phyloP scores from a whole-genome alignment of 2,329 filamentous ascomycete genomes.

The Hymenoscyphus fructigenus region DNA sequence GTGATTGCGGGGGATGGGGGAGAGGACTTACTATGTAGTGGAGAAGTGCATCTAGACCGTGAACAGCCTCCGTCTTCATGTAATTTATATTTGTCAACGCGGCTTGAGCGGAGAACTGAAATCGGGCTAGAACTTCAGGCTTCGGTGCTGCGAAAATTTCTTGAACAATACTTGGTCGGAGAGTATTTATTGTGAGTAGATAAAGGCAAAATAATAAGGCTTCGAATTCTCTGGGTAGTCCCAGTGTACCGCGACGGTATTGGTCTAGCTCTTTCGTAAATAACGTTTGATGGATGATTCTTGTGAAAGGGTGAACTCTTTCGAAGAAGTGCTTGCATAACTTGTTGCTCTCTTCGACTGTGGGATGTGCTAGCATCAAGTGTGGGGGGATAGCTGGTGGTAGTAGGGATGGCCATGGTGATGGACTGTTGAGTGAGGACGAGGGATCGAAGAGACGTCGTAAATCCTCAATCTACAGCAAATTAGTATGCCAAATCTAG shows the following conservation, averaged over 20 bases:
- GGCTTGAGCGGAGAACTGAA: conserved; percentile 17
- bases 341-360: conserved; percentile 42
- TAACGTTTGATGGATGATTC: conserved; percentile 64
- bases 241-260: conserved; percentile 47
- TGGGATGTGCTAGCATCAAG: conserved; percentile 15
- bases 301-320: conserved; percentile 64
- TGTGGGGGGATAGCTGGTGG: conserved; percentile 1
- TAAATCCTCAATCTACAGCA: conserved; percentile 23
- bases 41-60: conserved; percentile 18
- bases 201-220: conserved; percentile 67
- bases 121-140: conserved; percentile 12
- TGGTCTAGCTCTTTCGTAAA: conserved; percentile 62
- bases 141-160: conserved; percentile 26
- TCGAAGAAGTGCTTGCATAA: conserved; percentile 70
- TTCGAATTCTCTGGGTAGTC: conserved; percentile 50
- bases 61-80: conserved; percentile 21
- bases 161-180: conserved; percentile 44
- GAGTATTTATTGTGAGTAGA: conserved; percentile 48
- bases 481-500: background rate
- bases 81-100: conserved; percentile 24
- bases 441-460: conserved; percentile 21
- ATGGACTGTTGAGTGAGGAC: background rate
- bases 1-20: background rate
- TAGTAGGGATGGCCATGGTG: conserved; percentile 19
- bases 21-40: conserved; percentile 26